phyloP scores from a whole-genome alignment of 2,329 filamentous ascomycete species.

The Xylaria sp. region DNA sequence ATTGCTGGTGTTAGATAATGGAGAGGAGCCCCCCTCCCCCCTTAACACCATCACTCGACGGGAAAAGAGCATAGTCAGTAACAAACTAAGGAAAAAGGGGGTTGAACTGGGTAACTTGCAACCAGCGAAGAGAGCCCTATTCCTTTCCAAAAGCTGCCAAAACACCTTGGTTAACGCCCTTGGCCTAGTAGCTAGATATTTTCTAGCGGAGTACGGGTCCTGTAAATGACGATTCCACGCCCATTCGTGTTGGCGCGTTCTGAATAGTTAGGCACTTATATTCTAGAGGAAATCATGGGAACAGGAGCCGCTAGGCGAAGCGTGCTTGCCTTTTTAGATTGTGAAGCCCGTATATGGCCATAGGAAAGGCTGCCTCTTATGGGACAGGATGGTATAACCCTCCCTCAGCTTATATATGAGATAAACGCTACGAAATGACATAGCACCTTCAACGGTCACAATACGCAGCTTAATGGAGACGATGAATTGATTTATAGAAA shows the following conservation, averaged over 20 bases:
- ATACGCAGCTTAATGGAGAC: not conserved
- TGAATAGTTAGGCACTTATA: not conserved
- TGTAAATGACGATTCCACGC: not conserved
- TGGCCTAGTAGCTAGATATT: not conserved
- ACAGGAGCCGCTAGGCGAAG: not conserved
- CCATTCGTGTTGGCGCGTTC: not conserved
- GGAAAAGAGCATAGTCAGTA: not conserved
- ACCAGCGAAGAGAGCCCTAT: not conserved
- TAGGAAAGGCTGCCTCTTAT: not conserved
- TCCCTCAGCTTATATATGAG: not conserved
- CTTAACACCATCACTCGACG: too few species aligned
- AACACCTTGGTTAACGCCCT: too few species aligned
- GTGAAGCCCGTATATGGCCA: not conserved
- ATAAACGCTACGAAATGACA: not conserved
- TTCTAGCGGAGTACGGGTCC: not conserved
- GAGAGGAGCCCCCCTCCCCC: too few species aligned
- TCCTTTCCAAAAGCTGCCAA: too few species aligned
- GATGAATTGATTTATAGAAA: not conserved
- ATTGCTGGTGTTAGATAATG: slow-evolving; percentile 72
- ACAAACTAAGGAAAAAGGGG: not conserved
- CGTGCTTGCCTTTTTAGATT: not conserved
- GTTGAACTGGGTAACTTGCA: not conserved
- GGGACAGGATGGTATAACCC: not conserved
- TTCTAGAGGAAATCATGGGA: not conserved
- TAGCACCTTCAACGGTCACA: not conserved